Evolutionary conservation across 805 yeast species (phyloP), one percentile per base, ranked within the genome.

Genomic region (Monosporozyma solicola): DNA sequence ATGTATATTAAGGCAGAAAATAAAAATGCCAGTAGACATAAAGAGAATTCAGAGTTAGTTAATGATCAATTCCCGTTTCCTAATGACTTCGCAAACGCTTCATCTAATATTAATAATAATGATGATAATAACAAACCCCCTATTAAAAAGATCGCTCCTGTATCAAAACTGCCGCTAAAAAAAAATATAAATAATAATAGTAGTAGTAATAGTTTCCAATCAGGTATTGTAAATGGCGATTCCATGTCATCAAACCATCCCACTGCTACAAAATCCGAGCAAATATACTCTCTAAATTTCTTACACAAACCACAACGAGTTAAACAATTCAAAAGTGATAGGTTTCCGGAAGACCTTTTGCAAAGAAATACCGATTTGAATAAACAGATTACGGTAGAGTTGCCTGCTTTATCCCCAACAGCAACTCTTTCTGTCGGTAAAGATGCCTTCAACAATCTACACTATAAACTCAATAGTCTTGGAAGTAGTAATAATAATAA

Each of bases 361-460:
- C 55, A 58, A 37, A 61, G 67, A 50, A 66, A 66, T 50, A 66
- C 70, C 11, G 62, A 63, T 54, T 47, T 64, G 39, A 66, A 66
- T 54, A 62, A 59, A 49, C 52, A 54, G 25, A 44, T 58, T 8
- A 35, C 53, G 2, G 71, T 66, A 11, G 53, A 37, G 9, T 48
- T 51, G 7, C 54, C 56, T 2, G 48, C 51, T 9, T 16, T 55
- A n/a, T 54, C 57, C 4, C 59, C 59, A 29, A 52, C 35, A 47
- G 52, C 60, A 15, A 47, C 57, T 13, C 29, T 53, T 31, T 29
- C 50, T 9, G 25, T 55, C 7, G 55, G 53, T 5, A 51, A 41
- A 11, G 49, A 52, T 25, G 43, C 48, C 9, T 46, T 54, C 24
- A 49, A 51, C 29, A 35, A 48, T 6, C 16, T 49, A 5, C 47